These are phyloP conservation scores for Cadophora malorum DNA, from an alignment of 2,329 filamentous ascomycete genomes.

Conservation along the genomic window DNA sequence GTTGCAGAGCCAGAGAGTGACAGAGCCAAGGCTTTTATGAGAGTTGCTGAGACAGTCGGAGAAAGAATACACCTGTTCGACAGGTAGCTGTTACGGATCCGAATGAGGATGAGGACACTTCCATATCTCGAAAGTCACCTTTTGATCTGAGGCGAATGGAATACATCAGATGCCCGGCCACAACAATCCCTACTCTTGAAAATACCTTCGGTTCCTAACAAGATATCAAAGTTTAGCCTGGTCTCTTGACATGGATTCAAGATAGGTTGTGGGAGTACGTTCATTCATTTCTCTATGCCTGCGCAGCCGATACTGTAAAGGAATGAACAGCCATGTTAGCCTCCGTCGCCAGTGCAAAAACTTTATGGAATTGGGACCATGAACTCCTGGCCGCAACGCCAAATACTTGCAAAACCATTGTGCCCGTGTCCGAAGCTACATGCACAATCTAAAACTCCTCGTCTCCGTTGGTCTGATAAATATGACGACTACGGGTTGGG, in stretches of 20 bases:
- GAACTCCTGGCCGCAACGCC: constrained; percentile 44
- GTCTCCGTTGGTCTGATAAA: constrained; percentile 80
- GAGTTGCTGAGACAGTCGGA: constrained; percentile 66
- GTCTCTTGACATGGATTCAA: constrained; percentile 19
- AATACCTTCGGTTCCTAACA: constrained; percentile 20
- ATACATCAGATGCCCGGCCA: not conserved
- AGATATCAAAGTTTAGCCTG: constrained; percentile 30
- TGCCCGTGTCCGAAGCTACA: not conserved
- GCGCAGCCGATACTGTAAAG: constrained; percentile 32
- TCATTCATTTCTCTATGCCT: constrained; percentile 32
- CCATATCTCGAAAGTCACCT: not conserved
- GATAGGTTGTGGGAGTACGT: constrained; percentile 22
- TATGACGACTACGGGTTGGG: constrained; percentile 78
- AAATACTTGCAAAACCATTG: constrained; percentile 43
- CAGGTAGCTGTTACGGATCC: constrained; percentile 2
- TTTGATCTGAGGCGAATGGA: not conserved
- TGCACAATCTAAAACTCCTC: constrained; percentile 55
- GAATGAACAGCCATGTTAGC: constrained; percentile 49
- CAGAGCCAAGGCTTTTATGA: constrained; percentile 73
- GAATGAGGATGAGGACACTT: not conserved
- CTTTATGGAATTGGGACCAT: constrained; percentile 31
- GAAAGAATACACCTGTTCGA: constrained; percentile 39
- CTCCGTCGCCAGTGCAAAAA: constrained; percentile 45
- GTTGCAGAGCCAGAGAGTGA: constrained; percentile 82
- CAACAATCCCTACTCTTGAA: not conserved